A percentile compares a stretch with the other conserved stretches of the same genome.
These are phyloP conservation scores for Coprinopsis cinerea DNA, from an alignment of 768 basidiomycete species.

Conservation along the genomic window DNA sequence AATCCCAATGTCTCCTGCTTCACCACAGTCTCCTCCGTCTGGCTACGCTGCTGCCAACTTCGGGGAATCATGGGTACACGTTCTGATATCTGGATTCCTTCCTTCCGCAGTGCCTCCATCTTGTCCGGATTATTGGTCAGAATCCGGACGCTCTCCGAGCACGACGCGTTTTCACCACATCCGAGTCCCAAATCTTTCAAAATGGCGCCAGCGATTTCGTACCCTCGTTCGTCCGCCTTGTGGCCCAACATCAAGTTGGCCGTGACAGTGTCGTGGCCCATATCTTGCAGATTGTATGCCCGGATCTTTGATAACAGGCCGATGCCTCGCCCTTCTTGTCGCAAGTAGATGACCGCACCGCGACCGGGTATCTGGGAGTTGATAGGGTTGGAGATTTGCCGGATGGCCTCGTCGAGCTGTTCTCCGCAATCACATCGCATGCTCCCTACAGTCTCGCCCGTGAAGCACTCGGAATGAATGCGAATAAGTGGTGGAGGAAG, in stretches of 20 bases:
- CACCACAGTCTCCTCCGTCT: constrained; percentile 15
- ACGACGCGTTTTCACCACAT: constrained; percentile 28
- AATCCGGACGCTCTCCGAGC: constrained; percentile 59
- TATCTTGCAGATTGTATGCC: constrained; percentile 96
- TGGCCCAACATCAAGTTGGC: constrained; percentile 96
- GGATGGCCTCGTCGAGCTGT: constrained; percentile 95
- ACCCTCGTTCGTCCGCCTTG: constrained; percentile 88
- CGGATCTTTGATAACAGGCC: constrained; percentile 92
- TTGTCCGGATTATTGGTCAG: constrained; percentile 99
- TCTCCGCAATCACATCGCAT: constrained; percentile 99
- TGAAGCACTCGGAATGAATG: constrained; percentile 98
- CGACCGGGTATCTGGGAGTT: constrained; percentile 57
- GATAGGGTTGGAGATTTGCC: constrained; percentile 75
- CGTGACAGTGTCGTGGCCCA: constrained; percentile 98
- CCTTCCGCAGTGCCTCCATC: constrained; percentile 77
- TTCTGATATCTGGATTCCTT: constrained; percentile 77
- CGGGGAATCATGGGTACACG: constrained; percentile 93
- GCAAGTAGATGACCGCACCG: constrained; percentile 90
- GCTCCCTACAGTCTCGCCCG: constrained; percentile 95
- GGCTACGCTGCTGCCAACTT: constrained; percentile 60
- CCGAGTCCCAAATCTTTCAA: constrained; percentile 81
- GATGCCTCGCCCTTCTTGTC: constrained; percentile 97
- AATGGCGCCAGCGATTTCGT: constrained; percentile 88
- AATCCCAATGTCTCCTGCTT: constrained; percentile 50
- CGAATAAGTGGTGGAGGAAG: constrained; percentile 80